Evolutionary conservation across 2,329 filamentous ascomycete species (phyloP), one percentile per base, ranked within the genome.

Genomic region (Fusarium oxysporum): DNA sequence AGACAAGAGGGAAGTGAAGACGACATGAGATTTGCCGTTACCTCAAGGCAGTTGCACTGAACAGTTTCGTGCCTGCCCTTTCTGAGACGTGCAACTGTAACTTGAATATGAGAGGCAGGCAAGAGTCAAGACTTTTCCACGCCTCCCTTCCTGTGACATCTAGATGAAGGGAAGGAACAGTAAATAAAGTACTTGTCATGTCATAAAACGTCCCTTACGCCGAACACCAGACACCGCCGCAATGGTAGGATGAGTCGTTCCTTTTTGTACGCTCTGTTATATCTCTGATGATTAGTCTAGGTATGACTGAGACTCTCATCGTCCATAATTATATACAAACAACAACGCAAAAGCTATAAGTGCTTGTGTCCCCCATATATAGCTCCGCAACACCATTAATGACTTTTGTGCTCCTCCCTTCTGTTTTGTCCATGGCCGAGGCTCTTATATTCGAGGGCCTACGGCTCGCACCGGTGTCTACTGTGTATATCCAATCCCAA

Each of bases 401-500:
- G 33, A 67, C 55, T 74, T 77, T 76, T 73, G 47, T 33, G 53
- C 33, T 41, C 32, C 40, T 35, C 60, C 55, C 41, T 60, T 60
- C 30, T 38, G 43, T 50, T 63, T n/a, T 54, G 21, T 40, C 45
- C 53, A 37, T 50, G 40, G 53, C 48, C 37, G 33, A 64, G 50
- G 48, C 54, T 58, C 62, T 30, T 43, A 25, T 41, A 33, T 35
- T 11, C 16, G 40, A 53, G 53, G 56, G 35, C 51, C 66, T 50
- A 41, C 33, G 51, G 61, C 63, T 62, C 55, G 58, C 62, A 74
- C 63, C 62, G 33, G 23, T 40, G 38, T 69, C 51, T 60, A 47
- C 38, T 60, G 48, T 73, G 45, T 77, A 74, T 73, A 62, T 40
- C 57, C 65, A 62, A 48, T 63, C 54, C 72, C 45, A 65, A 43